phyloP scores from a whole-genome alignment of 441 rosid species.

The Kokia cookei region DNA sequence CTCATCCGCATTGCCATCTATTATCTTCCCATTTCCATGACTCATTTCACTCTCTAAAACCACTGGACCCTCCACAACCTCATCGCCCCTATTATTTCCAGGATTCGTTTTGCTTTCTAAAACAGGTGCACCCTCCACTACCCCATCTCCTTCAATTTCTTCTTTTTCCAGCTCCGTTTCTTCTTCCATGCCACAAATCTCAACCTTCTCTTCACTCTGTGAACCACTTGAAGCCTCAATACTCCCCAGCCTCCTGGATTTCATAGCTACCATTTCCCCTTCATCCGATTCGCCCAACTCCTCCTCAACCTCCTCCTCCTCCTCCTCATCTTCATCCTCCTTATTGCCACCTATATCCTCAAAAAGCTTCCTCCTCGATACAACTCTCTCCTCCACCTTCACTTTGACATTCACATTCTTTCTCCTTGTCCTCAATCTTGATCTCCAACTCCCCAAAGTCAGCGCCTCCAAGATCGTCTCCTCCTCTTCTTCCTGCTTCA shows the following conservation, averaged over 20 bases:
- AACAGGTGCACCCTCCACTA: constrained; percentile 11
- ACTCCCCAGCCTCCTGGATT: constrained; percentile 26
- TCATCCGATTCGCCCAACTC: background rate
- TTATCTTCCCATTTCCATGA: constrained; percentile 13
- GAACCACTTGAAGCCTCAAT: constrained; percentile 30
- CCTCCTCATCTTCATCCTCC: constrained; percentile 1
- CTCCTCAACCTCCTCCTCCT: background rate
- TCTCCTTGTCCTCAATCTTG: constrained; percentile 30
- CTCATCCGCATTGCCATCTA: constrained; percentile 12
- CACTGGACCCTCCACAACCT: background rate
- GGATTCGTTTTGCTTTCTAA: too few relatives aligned
- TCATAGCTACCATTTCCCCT: constrained; percentile 15
- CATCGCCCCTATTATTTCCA: too few relatives aligned
- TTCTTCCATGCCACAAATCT: constrained; percentile 21
- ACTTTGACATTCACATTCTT: constrained; percentile 24
- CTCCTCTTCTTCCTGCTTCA: constrained; percentile 11
- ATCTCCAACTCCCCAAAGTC: constrained; percentile 51
- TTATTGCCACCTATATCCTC: constrained; percentile 16
- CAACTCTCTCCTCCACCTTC: constrained; percentile 16
- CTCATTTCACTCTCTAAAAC: constrained; percentile 10
- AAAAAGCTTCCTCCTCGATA: constrained; percentile 49
- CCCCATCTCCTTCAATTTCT: constrained; percentile 3
- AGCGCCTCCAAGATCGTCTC: constrained; percentile 27
- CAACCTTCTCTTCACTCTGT: constrained; percentile 22
- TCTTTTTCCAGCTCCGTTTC: constrained; percentile 26